Evolutionary conservation across 2,329 filamentous ascomycete genomes (phyloP).

Genomic region (Fusarium caatingaense): DNA sequence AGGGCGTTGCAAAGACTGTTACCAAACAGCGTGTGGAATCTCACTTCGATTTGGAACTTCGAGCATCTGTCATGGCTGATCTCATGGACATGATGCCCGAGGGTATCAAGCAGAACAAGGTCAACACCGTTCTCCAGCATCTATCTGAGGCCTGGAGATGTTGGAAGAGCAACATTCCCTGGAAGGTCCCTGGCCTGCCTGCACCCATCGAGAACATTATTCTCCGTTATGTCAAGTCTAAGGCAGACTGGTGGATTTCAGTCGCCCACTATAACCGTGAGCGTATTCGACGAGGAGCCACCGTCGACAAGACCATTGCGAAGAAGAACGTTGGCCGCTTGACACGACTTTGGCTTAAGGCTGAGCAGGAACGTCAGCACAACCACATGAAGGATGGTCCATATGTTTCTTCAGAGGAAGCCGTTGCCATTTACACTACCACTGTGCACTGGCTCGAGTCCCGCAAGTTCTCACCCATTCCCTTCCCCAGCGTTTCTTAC

Average conservation of each 20-base stretch:
- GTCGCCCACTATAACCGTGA: constrained; percentile 99
- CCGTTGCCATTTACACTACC: constrained; percentile 98
- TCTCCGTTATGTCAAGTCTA: constrained; percentile 97
- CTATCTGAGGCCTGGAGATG: constrained; percentile 98
- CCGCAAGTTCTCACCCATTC: constrained; percentile 97
- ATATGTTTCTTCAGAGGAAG: constrained; percentile 97
- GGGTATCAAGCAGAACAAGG: constrained; percentile 99
- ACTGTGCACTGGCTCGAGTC: constrained; percentile 99
- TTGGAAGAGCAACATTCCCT: constrained; percentile 99
- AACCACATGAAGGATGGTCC: constrained; percentile 99
- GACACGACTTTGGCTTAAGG: constrained; percentile 95
- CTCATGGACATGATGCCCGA: constrained; percentile 99
- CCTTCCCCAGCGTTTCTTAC: constrained; percentile 98
- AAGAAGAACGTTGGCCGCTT: constrained; percentile 98
- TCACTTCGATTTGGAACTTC: constrained; percentile 96
- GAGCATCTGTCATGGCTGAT: constrained; percentile 98
- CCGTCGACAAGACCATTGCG: constrained; percentile 98
- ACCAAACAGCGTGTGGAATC: constrained; percentile 99
- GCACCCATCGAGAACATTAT: constrained; percentile 99
- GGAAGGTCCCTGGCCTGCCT: constrained; percentile 97
- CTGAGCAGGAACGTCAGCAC: constrained; percentile 97
- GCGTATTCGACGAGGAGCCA: constrained; percentile 93
- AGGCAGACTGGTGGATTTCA: constrained; percentile 99
- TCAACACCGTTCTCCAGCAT: constrained; percentile 97
- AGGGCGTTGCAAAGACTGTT: constrained; percentile 98